Percentiles rank a stretch among this genome's conserved stretches.
Evolutionary conservation across 2,329 filamentous ascomycete species (phyloP).

Genomic region (Pseudogymnoascus sp.): DNA sequence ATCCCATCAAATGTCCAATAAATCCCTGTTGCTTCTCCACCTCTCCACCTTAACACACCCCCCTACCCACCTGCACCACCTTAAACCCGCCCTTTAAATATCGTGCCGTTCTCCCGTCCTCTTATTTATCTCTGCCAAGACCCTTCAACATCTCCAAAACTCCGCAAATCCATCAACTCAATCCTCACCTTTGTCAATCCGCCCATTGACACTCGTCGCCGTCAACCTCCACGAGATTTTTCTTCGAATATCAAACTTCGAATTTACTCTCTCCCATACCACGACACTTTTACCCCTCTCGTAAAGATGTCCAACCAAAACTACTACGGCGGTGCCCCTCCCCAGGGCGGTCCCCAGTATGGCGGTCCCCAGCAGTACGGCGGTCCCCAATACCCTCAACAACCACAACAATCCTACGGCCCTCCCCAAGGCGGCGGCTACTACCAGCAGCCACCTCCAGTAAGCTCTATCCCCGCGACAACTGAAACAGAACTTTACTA

Average conservation of each 20-base stretch:
- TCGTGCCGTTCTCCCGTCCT: slow-evolving; percentile 6
- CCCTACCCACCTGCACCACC: neutral
- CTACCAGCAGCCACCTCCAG: slow-evolving; percentile 16
- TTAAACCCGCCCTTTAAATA: neutral
- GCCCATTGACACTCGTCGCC: neutral
- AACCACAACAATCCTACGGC: slow-evolving; percentile 16
- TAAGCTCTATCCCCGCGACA: slow-evolving; percentile 11
- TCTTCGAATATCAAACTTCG: neutral
- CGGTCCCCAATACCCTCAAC: slow-evolving; percentile 16
- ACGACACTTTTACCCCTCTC: neutral
- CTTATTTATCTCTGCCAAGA: neutral
- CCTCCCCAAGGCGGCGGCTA: slow-evolving; percentile 15
- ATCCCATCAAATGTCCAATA: neutral
- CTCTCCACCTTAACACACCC: neutral
- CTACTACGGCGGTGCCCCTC: slow-evolving; percentile 34
- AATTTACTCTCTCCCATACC: neutral
- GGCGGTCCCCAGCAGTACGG: slow-evolving; percentile 24
- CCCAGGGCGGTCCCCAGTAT: slow-evolving; percentile 26
- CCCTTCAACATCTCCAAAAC: neutral
- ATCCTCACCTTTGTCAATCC: neutral
- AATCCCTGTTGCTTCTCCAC: neutral
- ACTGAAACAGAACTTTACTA: neutral
- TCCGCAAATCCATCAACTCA: neutral
- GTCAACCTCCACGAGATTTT: neutral
- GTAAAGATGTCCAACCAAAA: slow-evolving; percentile 18